Evolutionary conservation across 371 early-diverging fungal genomes (phyloP), one percentile per base, ranked within the genome.

Genomic region (Apophysomyces elegans): DNA sequence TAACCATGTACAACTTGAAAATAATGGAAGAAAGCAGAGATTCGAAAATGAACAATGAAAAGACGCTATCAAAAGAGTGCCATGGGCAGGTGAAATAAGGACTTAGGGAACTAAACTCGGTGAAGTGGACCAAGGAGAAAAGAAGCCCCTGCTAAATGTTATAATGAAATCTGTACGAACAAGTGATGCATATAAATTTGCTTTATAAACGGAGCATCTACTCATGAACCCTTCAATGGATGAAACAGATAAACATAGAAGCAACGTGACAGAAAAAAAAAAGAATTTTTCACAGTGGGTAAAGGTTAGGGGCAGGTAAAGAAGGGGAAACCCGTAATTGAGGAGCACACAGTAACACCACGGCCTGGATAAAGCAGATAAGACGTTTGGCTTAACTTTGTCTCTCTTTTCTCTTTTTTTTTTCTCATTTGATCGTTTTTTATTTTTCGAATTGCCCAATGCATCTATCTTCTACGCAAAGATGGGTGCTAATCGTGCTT

Each of bases 401-500:
- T 37, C 35, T 39, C 16, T 41, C n/a, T 32, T 14, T 43, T 43
- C 18, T 43, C 18, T 32, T 44, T 35, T 44, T 18, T 18, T 45
- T 32, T 61, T 35, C 26, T 43, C 44, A 43, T 61, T 32, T 43
- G 3, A 35, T 62, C 32, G 45, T 46, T 36, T 47, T 47, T 62
- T 50, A 6, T 45, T 36, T 41, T 36, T 47, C 35, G 8, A 13
- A 26, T 47, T 45, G 26, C 37, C 37, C 47, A 21, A 44, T 62
- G 46, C 47, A 37, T 54, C 26, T 63, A 56, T 56, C 56, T 62
- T 62, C 56, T 37, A 62, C 9, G 0, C 54, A 21, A 50, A 50
- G 54, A 50, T 50, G 54, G 54, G 21, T 50, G 21, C 21, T 50
- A 5, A 5, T 50, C 1, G 54, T 9, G 4, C 21, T 50, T 16